Evolutionary conservation across 31 red algal species (phyloP).

Genomic region (Porphyra umbilicalis): DNA sequence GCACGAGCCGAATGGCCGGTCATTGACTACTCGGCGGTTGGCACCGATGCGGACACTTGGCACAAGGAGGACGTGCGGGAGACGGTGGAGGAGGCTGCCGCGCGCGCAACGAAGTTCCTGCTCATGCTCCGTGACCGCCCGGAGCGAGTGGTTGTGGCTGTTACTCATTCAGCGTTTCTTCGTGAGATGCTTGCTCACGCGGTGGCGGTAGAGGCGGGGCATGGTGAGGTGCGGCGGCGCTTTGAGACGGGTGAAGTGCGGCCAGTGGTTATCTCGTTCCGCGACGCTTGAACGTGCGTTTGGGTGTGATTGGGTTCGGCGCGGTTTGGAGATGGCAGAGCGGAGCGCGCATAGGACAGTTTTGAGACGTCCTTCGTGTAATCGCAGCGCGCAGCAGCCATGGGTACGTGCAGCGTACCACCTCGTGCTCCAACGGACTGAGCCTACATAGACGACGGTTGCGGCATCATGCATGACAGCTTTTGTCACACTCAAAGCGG

Average conservation of each 20-base stretch:
- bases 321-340: too few species aligned
- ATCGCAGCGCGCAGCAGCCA: too few species aligned
- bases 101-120: background rate
- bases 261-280: background rate
- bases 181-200: background rate
- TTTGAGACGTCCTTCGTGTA: too few species aligned
- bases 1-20: background rate
- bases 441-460: too few species aligned
- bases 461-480: too few species aligned
- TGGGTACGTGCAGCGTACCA: too few species aligned
- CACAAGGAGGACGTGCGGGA: background rate
- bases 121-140: background rate
- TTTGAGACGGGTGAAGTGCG: background rate
- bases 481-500: too few species aligned
- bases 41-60: background rate
- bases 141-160: background rate
- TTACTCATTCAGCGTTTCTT: background rate
- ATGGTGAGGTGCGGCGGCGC: background rate
- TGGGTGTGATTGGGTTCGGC: too few species aligned
- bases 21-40: background rate
- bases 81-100: background rate
- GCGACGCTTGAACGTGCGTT: background rate
- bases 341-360: too few species aligned
- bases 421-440: too few species aligned
- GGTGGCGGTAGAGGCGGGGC: background rate